phyloP scores from a whole-genome alignment of 73 alveolate genomes.

The Paramecium primaurelia region DNA sequence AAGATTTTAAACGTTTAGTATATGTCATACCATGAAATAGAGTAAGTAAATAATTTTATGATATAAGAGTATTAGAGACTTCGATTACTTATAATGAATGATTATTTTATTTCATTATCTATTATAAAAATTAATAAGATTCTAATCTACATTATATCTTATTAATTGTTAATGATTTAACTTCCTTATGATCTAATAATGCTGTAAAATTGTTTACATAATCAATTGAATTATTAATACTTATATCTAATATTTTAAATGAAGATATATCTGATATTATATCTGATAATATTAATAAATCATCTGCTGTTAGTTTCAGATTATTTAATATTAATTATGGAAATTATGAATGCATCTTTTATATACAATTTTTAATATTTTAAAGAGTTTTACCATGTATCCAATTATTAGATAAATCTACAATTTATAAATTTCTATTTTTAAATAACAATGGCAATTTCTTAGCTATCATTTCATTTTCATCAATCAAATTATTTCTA shows the following conservation, averaged over 20 bases:
- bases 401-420: background rate
- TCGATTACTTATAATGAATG: background rate
- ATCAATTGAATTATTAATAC: background rate
- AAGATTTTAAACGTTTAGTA: background rate
- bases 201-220: background rate
- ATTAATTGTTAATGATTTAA: slow-evolving; percentile 9
- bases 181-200: background rate
- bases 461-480: background rate
- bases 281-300: background rate
- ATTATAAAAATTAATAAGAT: background rate
- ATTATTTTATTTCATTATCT: background rate
- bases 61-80: slow-evolving; percentile 1
- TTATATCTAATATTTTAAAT: background rate
- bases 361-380: background rate
- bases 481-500: background rate
- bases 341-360: background rate
- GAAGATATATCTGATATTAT: background rate
- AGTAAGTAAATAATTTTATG: background rate
- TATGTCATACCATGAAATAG: background rate
- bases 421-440: background rate
- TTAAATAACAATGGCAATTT: background rate
- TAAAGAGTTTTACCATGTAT: background rate
- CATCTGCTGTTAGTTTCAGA: slow-evolving; percentile 16
- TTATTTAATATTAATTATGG: background rate
- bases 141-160: background rate